A percentile compares a stretch with the other conserved stretches of the same genome.
These are phyloP conservation scores for Backusella liffmaniae DNA, from an alignment of 192 early-diverging fungal species.

Conservation along the genomic window DNA sequence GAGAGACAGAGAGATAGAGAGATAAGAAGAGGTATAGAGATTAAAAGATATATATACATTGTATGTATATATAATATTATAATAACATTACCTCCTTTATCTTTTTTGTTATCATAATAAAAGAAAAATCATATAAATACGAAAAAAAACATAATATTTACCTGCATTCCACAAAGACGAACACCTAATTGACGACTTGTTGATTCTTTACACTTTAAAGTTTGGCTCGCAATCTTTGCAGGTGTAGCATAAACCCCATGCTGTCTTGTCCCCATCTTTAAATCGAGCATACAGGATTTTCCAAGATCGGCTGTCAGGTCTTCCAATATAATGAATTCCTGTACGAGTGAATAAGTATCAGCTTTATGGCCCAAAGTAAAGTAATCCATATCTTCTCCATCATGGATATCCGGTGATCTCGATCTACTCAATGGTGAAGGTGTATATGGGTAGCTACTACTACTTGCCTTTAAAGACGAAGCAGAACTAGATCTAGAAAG, in stretches of 20 bases:
- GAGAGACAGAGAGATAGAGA: background rate
- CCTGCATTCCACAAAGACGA: slow-evolving; percentile 96
- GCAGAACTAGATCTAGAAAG: background rate
- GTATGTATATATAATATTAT: background rate
- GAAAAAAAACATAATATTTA: slow-evolving; percentile 31
- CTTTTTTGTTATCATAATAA: slow-evolving; percentile 8
- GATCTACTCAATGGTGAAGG: background rate
- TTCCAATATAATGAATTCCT: slow-evolving; percentile 89
- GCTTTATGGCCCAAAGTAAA: background rate
- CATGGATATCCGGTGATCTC: background rate
- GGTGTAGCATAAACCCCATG: slow-evolving; percentile 85
- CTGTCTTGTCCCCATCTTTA: slow-evolving; percentile 99
- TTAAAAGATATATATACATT: background rate
- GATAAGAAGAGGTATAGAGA: background rate
- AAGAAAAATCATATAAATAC: background rate
- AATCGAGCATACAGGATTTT: slow-evolving; percentile 93
- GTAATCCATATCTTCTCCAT: background rate
- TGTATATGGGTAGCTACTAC: background rate
- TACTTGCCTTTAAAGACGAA: background rate
- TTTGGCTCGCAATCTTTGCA: slow-evolving; percentile 84
- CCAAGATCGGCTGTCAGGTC: slow-evolving; percentile 87
- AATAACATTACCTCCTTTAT: background rate
- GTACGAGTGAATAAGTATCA: background rate
- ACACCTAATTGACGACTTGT: slow-evolving; percentile 93
- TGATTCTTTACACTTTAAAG: slow-evolving; percentile 85